Base-by-base conservation (phyloP, 495 filamentous ascomycete species). In the Trichoderma erinaceum region DNA sequence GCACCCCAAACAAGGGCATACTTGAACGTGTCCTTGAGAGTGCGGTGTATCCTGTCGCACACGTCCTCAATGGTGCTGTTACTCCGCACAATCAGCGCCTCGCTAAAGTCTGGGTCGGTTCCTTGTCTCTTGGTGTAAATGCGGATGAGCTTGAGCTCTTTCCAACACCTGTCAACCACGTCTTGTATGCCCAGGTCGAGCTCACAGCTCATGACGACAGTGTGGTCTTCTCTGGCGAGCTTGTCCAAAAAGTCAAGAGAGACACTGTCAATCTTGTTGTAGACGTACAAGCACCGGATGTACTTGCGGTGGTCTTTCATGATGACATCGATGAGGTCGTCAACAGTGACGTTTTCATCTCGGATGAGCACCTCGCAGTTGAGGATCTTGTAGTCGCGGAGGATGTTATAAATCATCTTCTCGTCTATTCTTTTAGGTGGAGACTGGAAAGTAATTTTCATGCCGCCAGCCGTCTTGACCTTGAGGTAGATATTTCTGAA, bases 211-310 rank as follows among this genome's bases (percentile, higher is more conserved):
- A 99, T 99, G 69, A 99, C 95, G 8, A 88, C 91, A 4, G 96
- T 98, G 78, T 97, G 84, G 4, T 92, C 91, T 77, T 99, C 96
- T 66, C 91, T 89, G 13, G 96, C 96, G 4, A 99, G 82, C 72
- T 89, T 85, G 78, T 99, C 91, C 21, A 99, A 86, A 81, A 93
- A 96, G 71, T 97, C 91, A 69, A 99, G 84, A 32, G 90, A 93
- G 72, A 99, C 89, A 76, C 88, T 89, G 82, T 99, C 96, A 81
- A 99, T 96, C 79, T 99, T 99, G 90, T 99, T 99, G 86, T 99
- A 99, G 38, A 97, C 96, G 80, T 99, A 99, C 29, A 99, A 85
- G 74, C 93, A 96, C 67, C 78, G 80, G 81, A 99, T 97, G 81
- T 99, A 99, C 79, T 96, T 98, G 72, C 96, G 85, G 81, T 99